Evolutionary conservation across 345 rosid species (phyloP), one percentile per base, ranked within the genome.

Genomic region (Stellera chamaejasme): DNA sequence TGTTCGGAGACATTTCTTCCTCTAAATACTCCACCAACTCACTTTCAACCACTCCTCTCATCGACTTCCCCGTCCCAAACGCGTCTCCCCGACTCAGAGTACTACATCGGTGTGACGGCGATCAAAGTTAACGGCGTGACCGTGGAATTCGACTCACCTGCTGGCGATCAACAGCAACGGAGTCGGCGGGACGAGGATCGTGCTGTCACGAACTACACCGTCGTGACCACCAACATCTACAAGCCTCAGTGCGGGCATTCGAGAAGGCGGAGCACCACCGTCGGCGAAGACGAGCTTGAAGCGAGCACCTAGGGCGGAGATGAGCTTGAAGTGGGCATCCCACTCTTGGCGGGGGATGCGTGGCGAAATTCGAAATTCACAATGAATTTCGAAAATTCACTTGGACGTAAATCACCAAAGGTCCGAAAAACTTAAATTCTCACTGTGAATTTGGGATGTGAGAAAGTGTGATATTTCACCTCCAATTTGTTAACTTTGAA

Each of bases 141-240:
- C 1, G 69, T 69, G 13, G 16, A 63, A 4, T 56, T 63, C 43
- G 60, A 66, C 48, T 16, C 50, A 69, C 0, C 46, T 62, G 48
- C 13, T 74, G 12, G 50, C 63, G 26, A 58, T 74, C 11, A 55
- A 62, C 3, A 62, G 47, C 6, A 11, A 47, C 2, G 75, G 78
- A 50, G 42, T 41, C 1, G 79, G 72, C 0, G 74, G 72, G 1
- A 69, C 77, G 6, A 72, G 55, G 46, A 60, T 76, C 10, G 74
- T 48, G 68, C 74, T 2, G 47, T 62, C 9, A 27, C 53, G 11
- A 67, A 74, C 0, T 69, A 63, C 63, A 72, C 76, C 0, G 52
- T 56, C 2, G 6, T 68, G 53, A 64, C 56, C 19, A 45, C 72
- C 0, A 44, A 66, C 2, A 68, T 72, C 6, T 72, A 58, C 41